phyloP scores from a whole-genome alignment of 306 rosid species.

The Cyclanthera cordifolia region DNA sequence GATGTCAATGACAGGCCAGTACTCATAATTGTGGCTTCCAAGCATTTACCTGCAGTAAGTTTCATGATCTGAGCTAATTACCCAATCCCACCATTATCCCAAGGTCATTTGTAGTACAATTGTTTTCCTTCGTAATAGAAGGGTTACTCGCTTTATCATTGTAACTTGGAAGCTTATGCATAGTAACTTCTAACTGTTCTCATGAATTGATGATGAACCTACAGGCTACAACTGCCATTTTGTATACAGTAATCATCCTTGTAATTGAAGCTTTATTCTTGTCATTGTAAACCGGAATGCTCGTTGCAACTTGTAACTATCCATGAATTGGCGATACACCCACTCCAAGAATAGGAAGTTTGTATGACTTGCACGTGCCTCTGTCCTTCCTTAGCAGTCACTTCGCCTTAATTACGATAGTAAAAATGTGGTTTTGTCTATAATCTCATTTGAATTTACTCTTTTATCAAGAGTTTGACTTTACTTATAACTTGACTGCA shows the following conservation, averaged over 20 bases:
- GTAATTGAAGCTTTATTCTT: neutral
- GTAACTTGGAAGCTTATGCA: neutral
- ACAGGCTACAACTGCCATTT: neutral
- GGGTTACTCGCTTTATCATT: neutral
- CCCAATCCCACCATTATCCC: neutral
- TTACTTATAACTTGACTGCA: slow-evolving; percentile 22
- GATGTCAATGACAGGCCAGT: slow-evolving; percentile 70
- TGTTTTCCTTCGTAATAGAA: neutral
- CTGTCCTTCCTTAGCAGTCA: neutral
- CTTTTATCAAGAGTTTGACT: slow-evolving; percentile 1
- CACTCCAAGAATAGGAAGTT: neutral
- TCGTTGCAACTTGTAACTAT: neutral
- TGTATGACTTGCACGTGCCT: neutral
- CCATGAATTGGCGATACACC: neutral
- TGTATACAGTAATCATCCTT: neutral
- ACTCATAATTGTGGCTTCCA: slow-evolving; percentile 64
- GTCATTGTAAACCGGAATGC: neutral
- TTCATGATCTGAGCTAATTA: neutral
- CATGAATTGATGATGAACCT: neutral
- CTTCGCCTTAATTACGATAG: neutral
- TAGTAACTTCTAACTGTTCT: neutral
- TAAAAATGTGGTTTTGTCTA: neutral
- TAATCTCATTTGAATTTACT: neutral
- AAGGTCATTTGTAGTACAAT: neutral
- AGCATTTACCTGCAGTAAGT: slow-evolving; percentile 71